Percentiles rank a stretch among this genome's conserved stretches.
phyloP scores from a whole-genome alignment of 176 grass and related monocot species.

The Oryza glumipatula region DNA sequence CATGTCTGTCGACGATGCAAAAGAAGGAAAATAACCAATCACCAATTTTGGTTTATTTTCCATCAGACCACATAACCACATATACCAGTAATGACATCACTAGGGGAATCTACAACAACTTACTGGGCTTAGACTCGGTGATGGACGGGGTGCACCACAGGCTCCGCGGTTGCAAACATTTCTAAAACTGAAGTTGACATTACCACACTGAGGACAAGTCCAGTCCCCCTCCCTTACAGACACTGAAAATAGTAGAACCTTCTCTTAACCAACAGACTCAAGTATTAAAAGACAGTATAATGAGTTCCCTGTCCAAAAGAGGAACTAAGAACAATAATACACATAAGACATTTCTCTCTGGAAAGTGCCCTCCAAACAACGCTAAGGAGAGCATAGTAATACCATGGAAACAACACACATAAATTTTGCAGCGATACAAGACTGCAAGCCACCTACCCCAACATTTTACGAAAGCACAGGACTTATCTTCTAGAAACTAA shows the following conservation, averaged over 20 bases:
- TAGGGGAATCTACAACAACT: constrained; percentile 58
- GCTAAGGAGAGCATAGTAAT: constrained; percentile 8
- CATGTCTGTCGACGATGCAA: not conserved
- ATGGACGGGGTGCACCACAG: constrained; percentile 80
- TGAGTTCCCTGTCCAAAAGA: constrained; percentile 21
- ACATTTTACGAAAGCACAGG: not conserved
- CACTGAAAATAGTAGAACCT: constrained; percentile 61
- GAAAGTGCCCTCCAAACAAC: constrained; percentile 7
- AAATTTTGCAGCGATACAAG: constrained; percentile 3
- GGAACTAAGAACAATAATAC: constrained; percentile 11
- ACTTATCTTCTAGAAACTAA: constrained; percentile 30
- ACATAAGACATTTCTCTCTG: constrained; percentile 7
- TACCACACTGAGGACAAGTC: constrained; percentile 92
- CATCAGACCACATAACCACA: constrained; percentile 27
- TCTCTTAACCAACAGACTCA: constrained; percentile 47
- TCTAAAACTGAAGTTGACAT: constrained; percentile 99
- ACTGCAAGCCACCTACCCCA: not conserved
- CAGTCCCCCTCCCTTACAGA: constrained; percentile 93
- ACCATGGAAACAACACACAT: not conserved
- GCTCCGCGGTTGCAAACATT: constrained; percentile 89
- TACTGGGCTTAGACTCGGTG: constrained; percentile 89
- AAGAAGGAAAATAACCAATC: not conserved
- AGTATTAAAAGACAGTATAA: constrained; percentile 35
- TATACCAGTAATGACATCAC: constrained; percentile 54
- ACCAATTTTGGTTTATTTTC: constrained; percentile 7